Evolutionary conservation across 2,329 filamentous ascomycete species (phyloP).

Genomic region (Aspergillus sclerotialis): DNA sequence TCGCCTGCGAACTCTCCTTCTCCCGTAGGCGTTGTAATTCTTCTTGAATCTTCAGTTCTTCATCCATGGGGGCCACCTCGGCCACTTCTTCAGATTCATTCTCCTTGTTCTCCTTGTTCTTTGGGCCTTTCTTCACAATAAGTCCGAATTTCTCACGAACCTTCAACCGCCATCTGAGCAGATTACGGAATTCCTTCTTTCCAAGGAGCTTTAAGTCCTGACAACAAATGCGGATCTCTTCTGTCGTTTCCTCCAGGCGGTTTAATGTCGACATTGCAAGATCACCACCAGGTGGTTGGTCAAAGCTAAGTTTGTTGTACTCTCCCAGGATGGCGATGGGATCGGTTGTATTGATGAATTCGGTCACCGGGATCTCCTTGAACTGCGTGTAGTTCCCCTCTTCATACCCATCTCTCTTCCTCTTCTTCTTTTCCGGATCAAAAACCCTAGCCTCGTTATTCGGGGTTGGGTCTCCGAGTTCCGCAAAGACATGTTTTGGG

Average conservation of each 20-base stretch:
- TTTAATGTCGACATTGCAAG: slow-evolving; percentile 79
- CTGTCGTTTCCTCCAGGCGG: slow-evolving; percentile 77
- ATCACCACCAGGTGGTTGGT: slow-evolving; percentile 72
- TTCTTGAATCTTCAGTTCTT: slow-evolving; percentile 83
- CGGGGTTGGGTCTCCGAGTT: slow-evolving; percentile 73
- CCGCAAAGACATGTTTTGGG: slow-evolving; percentile 81
- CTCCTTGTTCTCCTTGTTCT: slow-evolving; percentile 43
- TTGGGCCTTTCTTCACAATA: slow-evolving; percentile 60
- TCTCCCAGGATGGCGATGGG: slow-evolving; percentile 86
- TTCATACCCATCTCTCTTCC: slow-evolving; percentile 95
- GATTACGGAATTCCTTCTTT: slow-evolving; percentile 84
- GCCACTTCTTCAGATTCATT: slow-evolving; percentile 65
- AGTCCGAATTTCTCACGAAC: slow-evolving; percentile 89
- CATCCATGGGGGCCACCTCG: slow-evolving; percentile 84
- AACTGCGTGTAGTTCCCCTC: slow-evolving; percentile 91
- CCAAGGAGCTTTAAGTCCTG: slow-evolving; percentile 82
- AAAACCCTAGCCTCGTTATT: slow-evolving; percentile 98
- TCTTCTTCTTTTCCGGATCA: slow-evolving; percentile 94
- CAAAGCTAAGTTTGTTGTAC: slow-evolving; percentile 77
- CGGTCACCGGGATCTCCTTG: slow-evolving; percentile 79
- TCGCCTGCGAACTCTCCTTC: slow-evolving; percentile 66
- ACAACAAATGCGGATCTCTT: slow-evolving; percentile 73
- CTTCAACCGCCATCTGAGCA: slow-evolving; percentile 83
- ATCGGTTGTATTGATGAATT: slow-evolving; percentile 90
- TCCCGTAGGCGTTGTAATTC: slow-evolving; percentile 79